phyloP scores from a whole-genome alignment of 179 eudicot genomes.

The Nepenthes alata region DNA sequence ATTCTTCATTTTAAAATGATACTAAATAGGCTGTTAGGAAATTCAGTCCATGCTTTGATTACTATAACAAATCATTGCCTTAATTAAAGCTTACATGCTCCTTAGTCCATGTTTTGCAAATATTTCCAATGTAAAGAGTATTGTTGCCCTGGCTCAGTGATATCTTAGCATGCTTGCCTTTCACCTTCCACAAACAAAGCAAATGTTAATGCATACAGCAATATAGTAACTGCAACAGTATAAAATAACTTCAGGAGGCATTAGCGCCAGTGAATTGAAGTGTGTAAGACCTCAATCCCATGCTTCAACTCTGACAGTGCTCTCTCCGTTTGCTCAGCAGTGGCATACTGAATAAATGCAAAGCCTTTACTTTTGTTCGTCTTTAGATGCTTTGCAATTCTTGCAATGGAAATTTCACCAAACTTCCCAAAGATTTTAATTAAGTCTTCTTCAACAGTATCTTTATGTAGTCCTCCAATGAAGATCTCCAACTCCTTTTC shows the following conservation, averaged over 20 bases:
- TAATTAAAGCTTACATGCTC: constrained; percentile 14
- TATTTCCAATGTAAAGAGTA: constrained; percentile 25
- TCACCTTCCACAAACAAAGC: constrained; percentile 15
- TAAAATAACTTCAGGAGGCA: not conserved
- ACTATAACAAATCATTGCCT: too few species aligned
- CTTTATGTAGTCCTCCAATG: constrained; percentile 17
- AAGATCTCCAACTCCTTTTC: constrained; percentile 11
- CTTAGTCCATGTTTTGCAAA: constrained; percentile 24
- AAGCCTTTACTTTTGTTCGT: constrained; percentile 17
- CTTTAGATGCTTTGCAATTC: constrained; percentile 8
- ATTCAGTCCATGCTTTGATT: too few species aligned
- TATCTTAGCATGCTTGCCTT: constrained; percentile 21
- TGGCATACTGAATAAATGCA: constrained; percentile 20
- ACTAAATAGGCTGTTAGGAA: too few species aligned
- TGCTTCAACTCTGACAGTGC: constrained; percentile 17
- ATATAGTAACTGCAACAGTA: not conserved
- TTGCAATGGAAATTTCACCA: constrained; percentile 15
- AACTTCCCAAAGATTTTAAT: constrained; percentile 13
- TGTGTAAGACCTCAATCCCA: constrained; percentile 13
- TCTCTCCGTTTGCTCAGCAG: constrained; percentile 13
- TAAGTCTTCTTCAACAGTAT: constrained; percentile 17
- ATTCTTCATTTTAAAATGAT: too few species aligned
- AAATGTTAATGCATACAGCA: constrained; percentile 2
- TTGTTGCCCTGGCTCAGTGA: constrained; percentile 18
- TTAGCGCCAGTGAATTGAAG: not conserved